Conservation (phyloP, 495 filamentous ascomycete species). For the Xylaria cubensis region DNA sequence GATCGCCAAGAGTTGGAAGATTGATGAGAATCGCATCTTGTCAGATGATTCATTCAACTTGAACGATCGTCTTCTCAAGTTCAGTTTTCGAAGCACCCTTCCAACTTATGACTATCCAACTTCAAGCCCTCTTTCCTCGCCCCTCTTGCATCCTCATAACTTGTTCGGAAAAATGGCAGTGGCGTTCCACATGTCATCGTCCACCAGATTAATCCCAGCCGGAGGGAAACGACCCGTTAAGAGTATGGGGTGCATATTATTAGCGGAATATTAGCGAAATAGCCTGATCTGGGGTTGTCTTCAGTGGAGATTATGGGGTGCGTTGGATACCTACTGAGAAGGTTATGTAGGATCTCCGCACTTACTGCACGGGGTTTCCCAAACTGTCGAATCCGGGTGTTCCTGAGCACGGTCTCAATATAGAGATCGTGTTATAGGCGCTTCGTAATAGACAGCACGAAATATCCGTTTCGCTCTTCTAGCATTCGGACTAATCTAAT, state of each 20-base stretch:
- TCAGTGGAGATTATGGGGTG: background rate
- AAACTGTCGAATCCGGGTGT: background rate
- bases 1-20: constrained; percentile 33
- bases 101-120: constrained; percentile 5
- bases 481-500: background rate
- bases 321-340: background rate
- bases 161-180: constrained; percentile 13
- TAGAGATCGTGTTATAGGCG: background rate
- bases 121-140: background rate
- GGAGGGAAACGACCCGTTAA: constrained; percentile 40
- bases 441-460: background rate
- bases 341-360: constrained; percentile 1
- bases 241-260: constrained; percentile 33
- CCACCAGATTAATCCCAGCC: constrained; percentile 33
- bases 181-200: constrained; percentile 26
- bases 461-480: background rate
- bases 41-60: background rate
- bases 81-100: background rate
- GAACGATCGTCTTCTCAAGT: background rate
- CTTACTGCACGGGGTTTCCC: background rate
- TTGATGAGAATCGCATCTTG: constrained; percentile 37
- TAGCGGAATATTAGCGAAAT: constrained; percentile 17
- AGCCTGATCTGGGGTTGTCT: constrained; percentile 13
- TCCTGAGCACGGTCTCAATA: background rate
- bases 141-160: background rate